Percentiles rank a stretch among this genome's conserved stretches.
Evolutionary conservation across 2,329 filamentous ascomycete genomes (phyloP).

Genomic region (Pestalotiopsis sp.): DNA sequence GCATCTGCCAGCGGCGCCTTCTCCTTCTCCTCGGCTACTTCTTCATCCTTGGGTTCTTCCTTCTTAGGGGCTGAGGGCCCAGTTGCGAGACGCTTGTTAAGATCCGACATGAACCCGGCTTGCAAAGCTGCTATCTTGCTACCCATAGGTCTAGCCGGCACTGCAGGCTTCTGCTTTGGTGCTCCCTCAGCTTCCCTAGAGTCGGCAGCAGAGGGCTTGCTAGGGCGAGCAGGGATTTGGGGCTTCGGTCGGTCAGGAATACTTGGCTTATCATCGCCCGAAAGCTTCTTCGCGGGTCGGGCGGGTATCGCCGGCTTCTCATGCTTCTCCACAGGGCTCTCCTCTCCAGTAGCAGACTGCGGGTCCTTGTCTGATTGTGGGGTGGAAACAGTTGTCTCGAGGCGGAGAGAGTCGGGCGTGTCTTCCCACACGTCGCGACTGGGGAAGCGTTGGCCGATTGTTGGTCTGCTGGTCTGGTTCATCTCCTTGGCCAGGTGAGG

Average conservation of each 20-base stretch:
- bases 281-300: conserved; percentile 49
- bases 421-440: conserved; percentile 97
- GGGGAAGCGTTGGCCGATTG: conserved; percentile 74
- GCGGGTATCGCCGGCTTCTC: conserved; percentile 65
- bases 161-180: conserved; percentile 77
- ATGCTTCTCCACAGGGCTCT: conserved; percentile 22
- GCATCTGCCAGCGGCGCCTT: conserved; percentile 86
- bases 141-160: conserved; percentile 78
- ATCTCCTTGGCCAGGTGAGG: conserved; percentile 54
- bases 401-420: conserved; percentile 78
- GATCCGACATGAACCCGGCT: conserved; percentile 88
- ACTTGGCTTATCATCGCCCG: conserved; percentile 41
- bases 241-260: conserved; percentile 62
- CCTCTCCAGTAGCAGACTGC: conserved; percentile 39
- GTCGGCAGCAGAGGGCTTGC: conserved; percentile 38
- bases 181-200: conserved; percentile 45
- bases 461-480: conserved; percentile 48
- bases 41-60: conserved; percentile 64
- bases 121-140: conserved; percentile 91
- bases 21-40: conserved; percentile 61
- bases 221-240: conserved; percentile 56
- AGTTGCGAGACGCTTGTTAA: conserved; percentile 86
- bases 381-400: conserved; percentile 73
- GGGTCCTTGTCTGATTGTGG: conserved; percentile 49
- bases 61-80: conserved; percentile 83